Conservation (phyloP, 805 yeast species). For the Starmerella vitae region DNA sequence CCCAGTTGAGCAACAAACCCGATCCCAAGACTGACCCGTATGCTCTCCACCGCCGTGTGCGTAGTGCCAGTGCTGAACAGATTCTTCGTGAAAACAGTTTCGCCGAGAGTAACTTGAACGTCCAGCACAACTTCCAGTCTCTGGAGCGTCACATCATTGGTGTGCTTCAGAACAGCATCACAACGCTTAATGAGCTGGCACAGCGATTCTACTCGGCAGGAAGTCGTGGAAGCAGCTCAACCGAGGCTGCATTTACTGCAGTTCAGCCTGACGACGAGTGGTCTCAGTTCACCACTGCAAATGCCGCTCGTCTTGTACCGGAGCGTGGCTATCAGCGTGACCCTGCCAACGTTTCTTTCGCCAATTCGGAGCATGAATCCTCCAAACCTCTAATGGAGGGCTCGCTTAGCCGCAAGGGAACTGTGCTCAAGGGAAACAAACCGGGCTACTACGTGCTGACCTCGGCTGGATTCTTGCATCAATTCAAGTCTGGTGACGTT, state of each 20-base stretch:
- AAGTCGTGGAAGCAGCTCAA: slow-evolving; percentile 23
- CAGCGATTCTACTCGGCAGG: slow-evolving; percentile 24
- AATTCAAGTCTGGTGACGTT: slow-evolving; percentile 32
- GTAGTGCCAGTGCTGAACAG: slow-evolving; percentile 32
- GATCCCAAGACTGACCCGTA: slow-evolving; percentile 38
- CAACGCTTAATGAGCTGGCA: slow-evolving; percentile 24
- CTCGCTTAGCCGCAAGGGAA: slow-evolving; percentile 33
- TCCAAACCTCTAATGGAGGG: slow-evolving; percentile 39
- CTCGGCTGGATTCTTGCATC: slow-evolving; percentile 34
- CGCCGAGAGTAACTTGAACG: slow-evolving; percentile 31
- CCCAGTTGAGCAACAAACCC: slow-evolving; percentile 24
- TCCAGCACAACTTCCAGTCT: slow-evolving; percentile 32
- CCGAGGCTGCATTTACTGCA: slow-evolving; percentile 25
- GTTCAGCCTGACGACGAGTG: slow-evolving; percentile 36
- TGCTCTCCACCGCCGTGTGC: slow-evolving; percentile 30
- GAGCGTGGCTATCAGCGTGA: slow-evolving; percentile 29
- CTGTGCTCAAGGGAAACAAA: slow-evolving; percentile 31
- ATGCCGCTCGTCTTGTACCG: slow-evolving; percentile 27
- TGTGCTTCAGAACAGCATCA: slow-evolving; percentile 32
- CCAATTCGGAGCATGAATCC: slow-evolving; percentile 31
- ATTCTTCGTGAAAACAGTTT: slow-evolving; percentile 35
- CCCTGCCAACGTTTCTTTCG: slow-evolving; percentile 29
- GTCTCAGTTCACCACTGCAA: slow-evolving; percentile 29
- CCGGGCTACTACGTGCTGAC: slow-evolving; percentile 38
- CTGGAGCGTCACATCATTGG: slow-evolving; percentile 34